Conservation (phyloP, 345 rosid genomes). For the Erysimum cheiranthoides region DNA sequence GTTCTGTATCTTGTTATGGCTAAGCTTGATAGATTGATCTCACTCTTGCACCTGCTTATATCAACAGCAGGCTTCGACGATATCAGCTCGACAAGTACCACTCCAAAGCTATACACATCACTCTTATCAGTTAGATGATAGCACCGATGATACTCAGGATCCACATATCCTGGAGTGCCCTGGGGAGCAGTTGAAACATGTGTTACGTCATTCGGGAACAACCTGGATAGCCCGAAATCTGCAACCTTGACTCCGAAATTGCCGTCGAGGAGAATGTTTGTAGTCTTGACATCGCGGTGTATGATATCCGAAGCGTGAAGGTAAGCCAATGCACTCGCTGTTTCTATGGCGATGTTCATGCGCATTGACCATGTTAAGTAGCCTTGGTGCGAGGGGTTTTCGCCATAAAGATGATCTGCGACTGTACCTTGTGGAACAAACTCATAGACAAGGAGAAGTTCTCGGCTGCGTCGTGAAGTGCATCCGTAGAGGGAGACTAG, state of each 20-base stretch:
- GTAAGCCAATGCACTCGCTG: conserved; percentile 66
- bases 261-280: conserved; percentile 67
- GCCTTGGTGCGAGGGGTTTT: conserved; percentile 40
- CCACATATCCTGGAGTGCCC: conserved; percentile 74
- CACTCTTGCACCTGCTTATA: conserved; percentile 55
- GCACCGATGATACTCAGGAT: conserved; percentile 68
- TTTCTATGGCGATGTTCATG: conserved; percentile 66
- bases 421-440: conserved; percentile 65
- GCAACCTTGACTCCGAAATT: conserved; percentile 68
- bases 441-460: conserved; percentile 74
- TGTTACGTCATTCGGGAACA: conserved; percentile 60
- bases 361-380: conserved; percentile 59
- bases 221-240: conserved; percentile 70
- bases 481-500: conserved; percentile 75
- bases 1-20: conserved; percentile 60
- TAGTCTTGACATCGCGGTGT: conserved; percentile 73
- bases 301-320: conserved; percentile 66
- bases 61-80: conserved; percentile 79
- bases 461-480: conserved; percentile 59
- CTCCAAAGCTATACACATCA: conserved; percentile 80
- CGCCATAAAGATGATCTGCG: conserved; percentile 71
- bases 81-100: conserved; percentile 68
- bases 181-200: conserved; percentile 78
- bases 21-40: conserved; percentile 64
- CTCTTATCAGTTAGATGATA: conserved; percentile 73